These are phyloP conservation scores for Kuraishia hungarica DNA, from an alignment of 805 yeast genomes.

Conservation along the genomic window DNA sequence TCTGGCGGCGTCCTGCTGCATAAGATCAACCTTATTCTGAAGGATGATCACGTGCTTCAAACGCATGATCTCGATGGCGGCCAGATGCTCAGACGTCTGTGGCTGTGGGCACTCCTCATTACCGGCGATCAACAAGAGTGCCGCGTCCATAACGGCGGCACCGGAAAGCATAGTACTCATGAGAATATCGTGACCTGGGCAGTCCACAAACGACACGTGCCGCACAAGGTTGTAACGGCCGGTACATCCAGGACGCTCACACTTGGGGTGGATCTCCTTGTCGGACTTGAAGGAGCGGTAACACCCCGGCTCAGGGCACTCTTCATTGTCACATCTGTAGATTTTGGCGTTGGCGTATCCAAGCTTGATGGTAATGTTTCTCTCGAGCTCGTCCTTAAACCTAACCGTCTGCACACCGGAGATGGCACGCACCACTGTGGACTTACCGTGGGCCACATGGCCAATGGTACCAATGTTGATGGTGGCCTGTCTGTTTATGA, in stretches of 20 bases:
- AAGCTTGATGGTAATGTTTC: slow-evolving; percentile 96
- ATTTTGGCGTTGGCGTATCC: slow-evolving; percentile 99
- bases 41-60: slow-evolving; percentile 91
- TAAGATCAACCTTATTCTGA: slow-evolving; percentile 97
- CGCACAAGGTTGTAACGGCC: slow-evolving; percentile 87
- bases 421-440: slow-evolving; percentile 96
- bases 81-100: slow-evolving; percentile 97
- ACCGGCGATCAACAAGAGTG: slow-evolving; percentile 91
- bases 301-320: slow-evolving; percentile 90
- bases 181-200: slow-evolving; percentile 99
- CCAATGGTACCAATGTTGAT: slow-evolving; percentile 98
- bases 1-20: slow-evolving; percentile 93
- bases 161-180: slow-evolving; percentile 99
- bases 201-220: slow-evolving; percentile 97
- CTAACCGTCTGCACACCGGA: slow-evolving; percentile 99
- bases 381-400: slow-evolving; percentile 97
- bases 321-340: slow-evolving; percentile 80
- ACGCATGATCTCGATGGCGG: slow-evolving; percentile 99
- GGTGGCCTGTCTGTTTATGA: slow-evolving; percentile 97
- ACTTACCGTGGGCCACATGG: slow-evolving; percentile 98
- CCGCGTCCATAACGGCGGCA: slow-evolving; percentile 99
- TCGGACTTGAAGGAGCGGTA: slow-evolving; percentile 92
- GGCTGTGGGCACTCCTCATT: slow-evolving; percentile 99
- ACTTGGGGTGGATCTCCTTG: slow-evolving; percentile 89
- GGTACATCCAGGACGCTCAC: slow-evolving; percentile 80